phyloP scores from a whole-genome alignment of 2,329 filamentous ascomycete species.

The Fusarium sp. region DNA sequence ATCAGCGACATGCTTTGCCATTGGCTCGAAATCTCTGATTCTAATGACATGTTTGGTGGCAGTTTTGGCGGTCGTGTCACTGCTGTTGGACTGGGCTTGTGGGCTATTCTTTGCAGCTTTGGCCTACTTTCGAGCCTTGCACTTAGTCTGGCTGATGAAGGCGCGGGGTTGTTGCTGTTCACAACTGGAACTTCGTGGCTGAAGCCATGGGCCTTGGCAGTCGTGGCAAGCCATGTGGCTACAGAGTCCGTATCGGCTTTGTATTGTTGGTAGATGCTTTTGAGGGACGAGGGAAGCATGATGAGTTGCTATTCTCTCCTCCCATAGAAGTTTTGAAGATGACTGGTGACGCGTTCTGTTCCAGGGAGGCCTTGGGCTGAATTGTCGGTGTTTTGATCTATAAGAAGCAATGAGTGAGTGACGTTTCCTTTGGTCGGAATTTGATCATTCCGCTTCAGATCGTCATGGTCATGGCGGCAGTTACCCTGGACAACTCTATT shows the following conservation, averaged over 20 bases:
- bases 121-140: constrained; percentile 22
- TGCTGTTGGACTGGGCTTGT: not conserved
- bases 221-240: constrained; percentile 28
- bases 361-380: too few relatives aligned
- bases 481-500: too few relatives aligned
- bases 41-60: constrained; percentile 16
- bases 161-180: not conserved
- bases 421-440: not conserved
- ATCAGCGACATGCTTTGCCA: constrained; percentile 33
- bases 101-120: not conserved
- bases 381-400: too few relatives aligned
- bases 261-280: constrained; percentile 36
- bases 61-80: too few relatives aligned
- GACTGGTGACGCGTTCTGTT: too few relatives aligned
- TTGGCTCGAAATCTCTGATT: constrained; percentile 38
- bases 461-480: too few relatives aligned
- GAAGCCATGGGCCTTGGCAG: constrained; percentile 15
- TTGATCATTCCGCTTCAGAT: not conserved
- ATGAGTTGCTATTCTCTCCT: not conserved
- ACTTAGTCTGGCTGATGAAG: constrained; percentile 1
- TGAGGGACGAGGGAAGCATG: constrained; percentile 25
- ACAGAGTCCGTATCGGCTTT: constrained; percentile 43
- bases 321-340: too few relatives aligned
- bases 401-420: too few relatives aligned
- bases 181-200: not conserved